Base-by-base conservation (phyloP, 768 basidiomycete genomes). In the Lentinus tigrinus region DNA sequence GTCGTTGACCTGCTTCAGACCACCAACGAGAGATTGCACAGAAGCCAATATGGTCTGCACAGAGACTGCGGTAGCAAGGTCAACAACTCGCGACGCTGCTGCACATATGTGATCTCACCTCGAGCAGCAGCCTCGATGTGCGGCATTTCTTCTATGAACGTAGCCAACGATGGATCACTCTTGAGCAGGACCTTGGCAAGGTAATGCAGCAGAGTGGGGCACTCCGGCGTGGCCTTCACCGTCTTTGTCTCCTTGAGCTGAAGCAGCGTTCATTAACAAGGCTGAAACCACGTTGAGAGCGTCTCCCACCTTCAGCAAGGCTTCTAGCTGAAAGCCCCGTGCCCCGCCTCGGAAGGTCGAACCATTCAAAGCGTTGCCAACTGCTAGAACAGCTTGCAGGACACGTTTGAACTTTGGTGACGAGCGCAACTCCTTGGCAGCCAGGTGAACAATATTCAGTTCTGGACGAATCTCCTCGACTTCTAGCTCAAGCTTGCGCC, bases 131-230 rank as follows among this genome's bases (percentile, higher is more conserved):
- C 83, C 69, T 95, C 92, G 2, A 97, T 64, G 67, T 84, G 86
- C 1, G 91, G 87, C 64, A 92, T 73, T 13, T 95, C 94, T 24
- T 92, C 87, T 4, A 91, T 80, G 70, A 95, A 95, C 17, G 78
- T 78, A 4, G 89, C 74, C 13, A 92, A 69, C 0, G 78, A 74
- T 0, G 88, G 81, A 66, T 95, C 86, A 6, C 79, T 80, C 28
- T 86, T 81, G 56, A 90, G 65, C 16, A 96, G 77, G 6, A 90
- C 80, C 47, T 82, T 81, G 13, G 91, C 92, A n/a, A 96, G 70
- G 68, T 93, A 96, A 70, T 96, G 95, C 13, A 97, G 77, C n/a
- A 98, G 75, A 0, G 93, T 96, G 0, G 94, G 93, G 63, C 92
- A 95, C 7, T 84, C 84, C 0, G 82, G 48, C 0, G 82, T 81